Evolutionary conservation across 2,329 filamentous ascomycete species (phyloP), one percentile per base, ranked within the genome.

Genomic region (Neofusicoccum ribis): DNA sequence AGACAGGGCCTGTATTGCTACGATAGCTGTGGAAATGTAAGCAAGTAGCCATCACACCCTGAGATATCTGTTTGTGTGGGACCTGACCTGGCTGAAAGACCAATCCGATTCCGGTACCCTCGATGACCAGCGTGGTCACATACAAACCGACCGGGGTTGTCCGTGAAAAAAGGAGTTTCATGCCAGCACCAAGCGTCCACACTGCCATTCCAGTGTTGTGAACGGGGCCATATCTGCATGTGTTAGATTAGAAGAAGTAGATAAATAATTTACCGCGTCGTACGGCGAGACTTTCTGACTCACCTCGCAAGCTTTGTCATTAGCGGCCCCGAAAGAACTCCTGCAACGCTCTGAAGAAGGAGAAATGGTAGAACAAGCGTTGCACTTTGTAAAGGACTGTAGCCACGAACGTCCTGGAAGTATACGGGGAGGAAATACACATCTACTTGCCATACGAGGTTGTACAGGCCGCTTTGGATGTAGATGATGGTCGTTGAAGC

Each of bases 401-500:
- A 59, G 9, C 54, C 41, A 23, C 71, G 73, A 5, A 82, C 76
- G 3, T 74, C 73, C 61, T 82, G 80, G 62, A 81, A 81, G 63
- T 78, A 82, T 0, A 80, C 72, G 23, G 72, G 73, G 2, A 79
- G 68, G 61, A 77, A 78, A 64, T 72, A 78, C 56, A 69, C 61
- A n/a, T 46, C 54, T 6, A 59, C 41, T 14, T 59, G 54, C 54
- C 54, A 59, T 3, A n/a, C 54, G n/a, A n/a, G 12, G 20, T 59
- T 47, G 4, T 59, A 59, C 14, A 59, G 41, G 6, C 15, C 54
- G 11, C 54, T 47, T 11, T 59, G 39, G 15, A 59, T 31, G 3
- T 59, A 59, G 9, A 59, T 46, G 31, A 59, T n/a, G 3, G 39
- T 59, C 5, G 54, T 59, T 3, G 41, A 46, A 8, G 15, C 9